These are phyloP conservation scores for Dendrobium officinale DNA, from an alignment of 106 monocot genomes.

Conservation along the genomic window DNA sequence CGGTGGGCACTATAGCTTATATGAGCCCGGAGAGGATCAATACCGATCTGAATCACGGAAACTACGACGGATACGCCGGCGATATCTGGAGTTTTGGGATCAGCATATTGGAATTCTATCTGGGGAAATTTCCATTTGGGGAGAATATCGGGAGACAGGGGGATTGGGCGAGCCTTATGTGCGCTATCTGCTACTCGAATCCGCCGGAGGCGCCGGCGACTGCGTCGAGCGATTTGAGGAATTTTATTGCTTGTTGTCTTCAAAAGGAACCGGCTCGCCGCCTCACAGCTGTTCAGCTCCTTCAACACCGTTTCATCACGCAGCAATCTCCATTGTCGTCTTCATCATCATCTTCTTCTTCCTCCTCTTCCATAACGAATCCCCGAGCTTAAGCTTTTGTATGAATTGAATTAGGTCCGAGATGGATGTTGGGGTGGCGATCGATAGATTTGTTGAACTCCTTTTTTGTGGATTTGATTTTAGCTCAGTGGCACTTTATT, in stretches of 20 bases:
- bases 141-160: conserved; percentile 65
- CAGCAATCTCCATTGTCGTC: neutral
- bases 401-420: neutral
- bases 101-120: conserved; percentile 82
- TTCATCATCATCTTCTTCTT: neutral
- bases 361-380: neutral
- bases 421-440: neutral
- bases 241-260: conserved; percentile 62
- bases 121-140: conserved; percentile 74
- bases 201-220: conserved; percentile 59
- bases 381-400: neutral
- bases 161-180: conserved; percentile 89
- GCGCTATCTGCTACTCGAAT: conserved; percentile 67
- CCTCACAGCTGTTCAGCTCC: conserved; percentile 44
- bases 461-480: neutral
- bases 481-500: neutral
- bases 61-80: conserved; percentile 77
- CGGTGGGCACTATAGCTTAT: conserved; percentile 79
- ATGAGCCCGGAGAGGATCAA: conserved; percentile 94
- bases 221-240: conserved; percentile 60
- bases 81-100: conserved; percentile 97
- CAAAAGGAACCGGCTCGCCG: conserved; percentile 60
- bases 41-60: conserved; percentile 80
- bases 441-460: neutral
- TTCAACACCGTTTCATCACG: conserved; percentile 77